These are phyloP conservation scores for Fusarium sp. DNA, from an alignment of 2,329 filamentous ascomycete genomes.

Conservation along the genomic window DNA sequence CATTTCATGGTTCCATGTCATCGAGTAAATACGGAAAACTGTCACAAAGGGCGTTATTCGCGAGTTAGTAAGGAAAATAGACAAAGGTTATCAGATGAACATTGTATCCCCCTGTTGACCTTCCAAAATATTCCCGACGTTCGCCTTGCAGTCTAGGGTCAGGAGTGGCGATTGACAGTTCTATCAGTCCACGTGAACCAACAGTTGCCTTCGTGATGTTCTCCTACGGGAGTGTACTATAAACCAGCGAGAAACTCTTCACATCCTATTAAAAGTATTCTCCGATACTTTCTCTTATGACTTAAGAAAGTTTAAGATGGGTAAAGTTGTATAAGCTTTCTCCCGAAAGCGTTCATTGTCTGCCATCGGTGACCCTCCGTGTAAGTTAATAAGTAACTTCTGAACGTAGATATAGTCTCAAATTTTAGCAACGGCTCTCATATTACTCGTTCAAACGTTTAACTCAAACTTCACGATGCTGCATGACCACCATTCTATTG, in stretches of 20 bases:
- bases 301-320: background rate
- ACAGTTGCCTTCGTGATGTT: background rate
- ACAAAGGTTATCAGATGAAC: no score
- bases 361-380: background rate
- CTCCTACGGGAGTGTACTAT: background rate
- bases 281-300: no score
- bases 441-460: no score
- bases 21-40: no score
- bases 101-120: no score
- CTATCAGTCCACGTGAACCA: background rate
- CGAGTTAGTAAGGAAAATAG: no score
- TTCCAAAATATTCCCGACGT: no score
- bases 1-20: no score
- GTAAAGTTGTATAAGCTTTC: background rate
- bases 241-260: no score
- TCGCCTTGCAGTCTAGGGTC: background rate
- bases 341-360: fast-evolving
- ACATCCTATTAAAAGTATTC: background rate
- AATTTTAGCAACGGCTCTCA: background rate
- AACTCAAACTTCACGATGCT: fast-evolving
- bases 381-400: no score
- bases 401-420: background rate
- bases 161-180: background rate
- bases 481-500: background rate
- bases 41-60: no score